These are phyloP conservation scores for Leccinum subrobustum DNA, from an alignment of 1,284 basidiomycete genomes.

Conservation along the genomic window DNA sequence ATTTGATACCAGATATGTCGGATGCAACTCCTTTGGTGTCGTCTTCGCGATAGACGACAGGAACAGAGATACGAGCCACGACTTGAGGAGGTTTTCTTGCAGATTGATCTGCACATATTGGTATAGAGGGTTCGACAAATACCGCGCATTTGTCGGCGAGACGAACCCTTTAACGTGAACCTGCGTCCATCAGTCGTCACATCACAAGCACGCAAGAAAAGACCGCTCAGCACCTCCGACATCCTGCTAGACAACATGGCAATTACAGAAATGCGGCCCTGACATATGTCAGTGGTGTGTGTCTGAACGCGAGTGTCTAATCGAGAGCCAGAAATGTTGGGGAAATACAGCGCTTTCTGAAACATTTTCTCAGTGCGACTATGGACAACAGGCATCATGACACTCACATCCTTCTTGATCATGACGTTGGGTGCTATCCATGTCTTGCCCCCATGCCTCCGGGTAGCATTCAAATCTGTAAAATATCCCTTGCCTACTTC, in stretches of 20 bases:
- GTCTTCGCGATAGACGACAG: slow-evolving; percentile 66
- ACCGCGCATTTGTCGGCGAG: slow-evolving; percentile 60
- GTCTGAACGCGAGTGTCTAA: slow-evolving; percentile 53
- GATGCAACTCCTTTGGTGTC: slow-evolving; percentile 66
- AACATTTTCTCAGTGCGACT: slow-evolving; percentile 7
- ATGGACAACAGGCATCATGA: neutral
- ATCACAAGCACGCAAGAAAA: neutral
- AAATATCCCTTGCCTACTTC: slow-evolving; percentile 90
- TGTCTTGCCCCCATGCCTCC: slow-evolving; percentile 87
- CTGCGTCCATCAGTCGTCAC: slow-evolving; percentile 39
- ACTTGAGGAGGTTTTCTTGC: slow-evolving; percentile 91
- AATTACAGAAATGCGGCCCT: slow-evolving; percentile 77
- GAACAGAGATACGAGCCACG: slow-evolving; percentile 85
- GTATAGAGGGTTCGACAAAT: slow-evolving; percentile 65
- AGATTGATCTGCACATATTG: slow-evolving; percentile 87
- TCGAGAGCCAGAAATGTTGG: slow-evolving; percentile 80
- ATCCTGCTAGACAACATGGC: slow-evolving; percentile 81
- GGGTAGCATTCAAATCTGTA: slow-evolving; percentile 82
- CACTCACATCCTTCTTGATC: slow-evolving; percentile 84
- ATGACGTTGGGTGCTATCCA: slow-evolving; percentile 92
- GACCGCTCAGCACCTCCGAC: slow-evolving; percentile 66
- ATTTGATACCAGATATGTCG: slow-evolving; percentile 78
- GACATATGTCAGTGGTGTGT: slow-evolving; percentile 79
- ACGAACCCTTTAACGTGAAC: slow-evolving; percentile 82
- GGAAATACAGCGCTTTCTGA: slow-evolving; percentile 89